Conservation (phyloP, 179 eudicot genomes). For the Actinidia chinensis region DNA sequence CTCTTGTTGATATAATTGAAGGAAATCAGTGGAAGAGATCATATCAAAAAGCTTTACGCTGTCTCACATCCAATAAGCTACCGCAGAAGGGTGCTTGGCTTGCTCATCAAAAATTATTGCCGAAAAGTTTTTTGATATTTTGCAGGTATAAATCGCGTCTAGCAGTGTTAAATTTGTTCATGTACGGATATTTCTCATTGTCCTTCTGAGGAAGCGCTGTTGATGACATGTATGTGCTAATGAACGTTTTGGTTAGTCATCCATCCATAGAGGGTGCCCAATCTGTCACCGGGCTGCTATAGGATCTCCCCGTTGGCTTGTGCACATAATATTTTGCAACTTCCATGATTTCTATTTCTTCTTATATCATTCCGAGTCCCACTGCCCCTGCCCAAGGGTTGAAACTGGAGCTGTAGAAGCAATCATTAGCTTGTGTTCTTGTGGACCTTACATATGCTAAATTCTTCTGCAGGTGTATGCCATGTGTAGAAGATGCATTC, state of each 20-base stretch:
- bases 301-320: neutral
- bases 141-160: conserved; percentile 66
- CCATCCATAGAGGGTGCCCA: neutral
- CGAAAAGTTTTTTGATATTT: conserved; percentile 69
- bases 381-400: neutral
- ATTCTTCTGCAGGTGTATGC: neutral
- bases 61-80: conserved; percentile 87
- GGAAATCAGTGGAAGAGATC: conserved; percentile 75
- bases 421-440: neutral
- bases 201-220: neutral
- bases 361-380: neutral
- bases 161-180: neutral
- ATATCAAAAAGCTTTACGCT: conserved; percentile 77
- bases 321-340: too few relatives aligned
- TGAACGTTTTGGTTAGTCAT: neutral
- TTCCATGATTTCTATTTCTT: neutral
- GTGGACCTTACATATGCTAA: neutral
- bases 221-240: neutral
- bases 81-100: conserved; percentile 93
- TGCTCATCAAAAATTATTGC: conserved; percentile 68
- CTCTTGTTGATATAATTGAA: conserved; percentile 83
- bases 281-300: neutral
- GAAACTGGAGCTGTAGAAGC: neutral
- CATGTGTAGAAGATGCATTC: neutral
- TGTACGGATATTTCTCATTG: neutral